Base-by-base conservation (phyloP, 1,284 basidiomycete genomes). In the Butyriboletus appendiculatus region DNA sequence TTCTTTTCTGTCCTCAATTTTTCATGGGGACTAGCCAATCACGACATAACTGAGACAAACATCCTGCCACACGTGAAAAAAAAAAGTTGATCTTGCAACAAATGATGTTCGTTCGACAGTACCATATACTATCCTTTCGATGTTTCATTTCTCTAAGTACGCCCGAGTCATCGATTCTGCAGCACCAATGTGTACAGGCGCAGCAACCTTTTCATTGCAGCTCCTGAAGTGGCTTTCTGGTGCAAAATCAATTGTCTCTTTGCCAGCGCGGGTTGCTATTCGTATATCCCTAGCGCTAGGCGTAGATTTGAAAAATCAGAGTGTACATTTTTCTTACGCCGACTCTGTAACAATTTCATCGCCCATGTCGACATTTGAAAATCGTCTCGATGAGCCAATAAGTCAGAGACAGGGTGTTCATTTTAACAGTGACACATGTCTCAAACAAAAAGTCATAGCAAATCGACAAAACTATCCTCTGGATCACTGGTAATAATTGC, bases 151-250 rank as follows among this genome's bases (percentile, higher is more conserved):
- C 26, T 26, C 26, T 9, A 3, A 26, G 9, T 44, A 30, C 32
- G 4, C 4, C 8, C 5, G 38, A 37, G 8, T 32, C 14, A 11
- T 39, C 4, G 15, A 45, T 43, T 40, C 4, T 22, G 14, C 24
- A 47, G 65, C 66, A 67, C 68, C 68, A 52, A 14, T 55, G 66
- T 67, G 66, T 67, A 67, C 66, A 70, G 66, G 69, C 45, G 66
- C 68, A 62, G 66, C 69, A 67, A 40, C 38, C 10, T 26, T 37
- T n/a, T 30, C 50, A 66, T 34, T 69, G 66, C 66, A 70, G 64
- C 58, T 66, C 69, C 68, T 71, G 66, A 67, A 67, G 66, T 70
- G 69, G 60, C 33, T 69, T 71, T 61, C n/a, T 60, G 66, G 66
- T 67, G 66, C 66, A 54, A 67, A 2, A 67, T 57, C 12, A n/a